Conservation (phyloP, 129 eudicot species). For the Cynara cardunculus region DNA sequence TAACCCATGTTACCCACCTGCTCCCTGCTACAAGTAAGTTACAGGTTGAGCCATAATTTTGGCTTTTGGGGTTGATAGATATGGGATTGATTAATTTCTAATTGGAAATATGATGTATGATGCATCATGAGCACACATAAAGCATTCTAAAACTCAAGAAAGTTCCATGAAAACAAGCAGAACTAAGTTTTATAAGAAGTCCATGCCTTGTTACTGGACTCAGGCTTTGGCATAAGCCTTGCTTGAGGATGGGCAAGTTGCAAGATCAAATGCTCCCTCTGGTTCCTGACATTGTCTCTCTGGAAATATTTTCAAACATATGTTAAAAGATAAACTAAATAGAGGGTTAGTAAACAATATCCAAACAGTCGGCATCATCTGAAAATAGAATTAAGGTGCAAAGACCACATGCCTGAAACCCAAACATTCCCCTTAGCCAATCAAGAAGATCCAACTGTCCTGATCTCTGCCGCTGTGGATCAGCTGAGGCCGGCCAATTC, state of each 20-base stretch:
- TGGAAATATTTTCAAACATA: conserved; percentile 2
- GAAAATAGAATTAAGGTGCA: neutral
- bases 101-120: neutral
- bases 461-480: conserved; percentile 50
- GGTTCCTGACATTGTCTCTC: conserved; percentile 32
- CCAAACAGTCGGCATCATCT: neutral
- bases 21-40: neutral
- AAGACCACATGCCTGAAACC: conserved; percentile 59
- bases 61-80: neutral
- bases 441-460: conserved; percentile 65
- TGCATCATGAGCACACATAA: neutral
- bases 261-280: conserved; percentile 59
- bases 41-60: neutral
- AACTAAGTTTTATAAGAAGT: neutral
- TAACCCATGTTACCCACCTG: neutral
- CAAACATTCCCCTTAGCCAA: conserved; percentile 76
- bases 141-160: neutral
- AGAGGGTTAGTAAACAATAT: neutral
- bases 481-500: conserved; percentile 58
- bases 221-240: conserved; percentile 70
- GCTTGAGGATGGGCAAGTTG: conserved; percentile 66
- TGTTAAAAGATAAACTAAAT: neutral
- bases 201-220: conserved; percentile 58
- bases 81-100: neutral
- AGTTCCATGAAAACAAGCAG: neutral